These are phyloP conservation scores for Botrytis porri DNA, from an alignment of 2,329 filamentous ascomycete genomes.

Conservation along the genomic window DNA sequence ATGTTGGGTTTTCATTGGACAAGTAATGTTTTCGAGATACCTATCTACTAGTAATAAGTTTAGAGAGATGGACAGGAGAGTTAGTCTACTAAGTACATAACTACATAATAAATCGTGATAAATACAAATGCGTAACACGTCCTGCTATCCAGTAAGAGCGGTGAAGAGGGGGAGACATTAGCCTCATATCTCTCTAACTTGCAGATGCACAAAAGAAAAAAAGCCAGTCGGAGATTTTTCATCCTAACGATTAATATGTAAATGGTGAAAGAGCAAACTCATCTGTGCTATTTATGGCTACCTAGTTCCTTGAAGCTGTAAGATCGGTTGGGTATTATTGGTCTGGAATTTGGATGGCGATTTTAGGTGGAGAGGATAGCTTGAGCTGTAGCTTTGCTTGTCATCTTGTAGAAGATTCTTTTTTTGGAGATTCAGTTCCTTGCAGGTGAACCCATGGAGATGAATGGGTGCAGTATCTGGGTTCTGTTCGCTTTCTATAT, in stretches of 20 bases:
- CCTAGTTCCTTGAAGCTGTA: not conserved
- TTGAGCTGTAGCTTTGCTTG: too few species aligned
- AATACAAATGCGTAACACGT: not conserved
- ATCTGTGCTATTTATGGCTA: not conserved
- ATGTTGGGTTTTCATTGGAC: not conserved
- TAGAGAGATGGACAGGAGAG: not conserved
- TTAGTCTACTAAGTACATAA: not conserved
- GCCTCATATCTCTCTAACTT: conserved; percentile 25
- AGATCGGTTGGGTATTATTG: not conserved
- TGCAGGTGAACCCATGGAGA: conserved; percentile 3
- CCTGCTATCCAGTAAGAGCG: conserved; percentile 19
- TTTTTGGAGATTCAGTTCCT: conserved; percentile 2
- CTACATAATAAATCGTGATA: not conserved
- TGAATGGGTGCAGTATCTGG: not conserved
- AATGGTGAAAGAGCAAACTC: conserved; percentile 15
- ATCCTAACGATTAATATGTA: conserved; percentile 23
- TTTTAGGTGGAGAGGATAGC: too few species aligned
- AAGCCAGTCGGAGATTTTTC: conserved; percentile 29
- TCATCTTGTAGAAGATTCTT: not conserved
- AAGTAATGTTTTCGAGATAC: not conserved
- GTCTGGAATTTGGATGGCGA: not conserved
- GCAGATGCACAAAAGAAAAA: conserved; percentile 25
- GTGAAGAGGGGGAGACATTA: conserved; percentile 25
- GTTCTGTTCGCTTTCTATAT: not conserved
- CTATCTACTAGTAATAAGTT: not conserved